phyloP scores from a whole-genome alignment of 108 stramenopile species.

The Nitzschia sp. region DNA sequence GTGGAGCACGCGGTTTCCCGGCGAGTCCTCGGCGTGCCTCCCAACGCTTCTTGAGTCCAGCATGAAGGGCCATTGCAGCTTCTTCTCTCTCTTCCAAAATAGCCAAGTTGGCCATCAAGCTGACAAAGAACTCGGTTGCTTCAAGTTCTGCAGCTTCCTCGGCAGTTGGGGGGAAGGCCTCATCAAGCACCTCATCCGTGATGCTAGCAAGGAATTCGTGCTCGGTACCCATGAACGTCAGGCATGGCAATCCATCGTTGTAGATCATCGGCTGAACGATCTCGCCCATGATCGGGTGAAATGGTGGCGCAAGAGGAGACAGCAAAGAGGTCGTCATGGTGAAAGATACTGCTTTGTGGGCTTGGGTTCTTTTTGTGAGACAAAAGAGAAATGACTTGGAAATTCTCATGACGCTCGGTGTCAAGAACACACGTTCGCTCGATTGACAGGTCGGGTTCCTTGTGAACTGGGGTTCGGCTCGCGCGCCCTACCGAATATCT shows the following conservation, averaged over 20 bases:
- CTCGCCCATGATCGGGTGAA: conserved; percentile 37
- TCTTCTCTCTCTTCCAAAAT: conserved; percentile 59
- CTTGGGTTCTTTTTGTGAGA: no score
- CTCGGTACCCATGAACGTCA: conserved; percentile 17
- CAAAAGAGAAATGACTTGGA: no score
- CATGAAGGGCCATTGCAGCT: conserved; percentile 29
- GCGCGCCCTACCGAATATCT: no score
- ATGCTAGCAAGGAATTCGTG: conserved; percentile 41
- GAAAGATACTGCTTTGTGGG: conserved; percentile 11
- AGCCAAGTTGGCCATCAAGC: conserved; percentile 45
- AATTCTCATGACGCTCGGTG: no score
- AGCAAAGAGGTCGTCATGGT: conserved; percentile 16
- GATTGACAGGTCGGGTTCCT: background rate
- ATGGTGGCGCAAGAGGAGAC: conserved; percentile 24
- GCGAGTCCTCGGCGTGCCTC: conserved; percentile 48
- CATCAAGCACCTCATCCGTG: conserved; percentile 55
- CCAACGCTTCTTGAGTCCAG: conserved; percentile 52
- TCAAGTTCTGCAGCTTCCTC: conserved; percentile 65
- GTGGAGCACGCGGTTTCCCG: conserved; percentile 37
- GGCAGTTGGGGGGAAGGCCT: conserved; percentile 53
- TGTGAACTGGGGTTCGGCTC: background rate
- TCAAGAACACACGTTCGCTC: background rate
- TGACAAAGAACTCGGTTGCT: conserved; percentile 47
- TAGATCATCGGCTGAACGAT: conserved; percentile 30
- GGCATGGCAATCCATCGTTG: conserved; percentile 32